These are phyloP conservation scores for Chytriomyces hyalinus DNA, from an alignment of 192 early-diverging fungal genomes.

Conservation along the genomic window DNA sequence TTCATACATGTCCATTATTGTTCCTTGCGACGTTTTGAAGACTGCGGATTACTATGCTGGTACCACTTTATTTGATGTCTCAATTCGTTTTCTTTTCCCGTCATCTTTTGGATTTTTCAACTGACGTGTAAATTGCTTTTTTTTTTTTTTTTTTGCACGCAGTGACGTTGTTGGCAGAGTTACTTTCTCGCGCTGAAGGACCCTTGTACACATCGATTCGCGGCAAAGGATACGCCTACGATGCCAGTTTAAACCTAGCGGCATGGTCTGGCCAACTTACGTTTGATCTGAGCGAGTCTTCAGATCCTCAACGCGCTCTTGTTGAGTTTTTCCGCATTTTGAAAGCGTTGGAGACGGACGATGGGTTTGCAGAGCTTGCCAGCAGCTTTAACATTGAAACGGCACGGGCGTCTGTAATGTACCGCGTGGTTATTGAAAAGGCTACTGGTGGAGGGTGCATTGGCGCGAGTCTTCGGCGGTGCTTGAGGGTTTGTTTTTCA, in stretches of 20 bases:
- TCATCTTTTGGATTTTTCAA: neutral
- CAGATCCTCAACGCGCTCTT: constrained; percentile 52
- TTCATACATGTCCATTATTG: constrained; percentile 52
- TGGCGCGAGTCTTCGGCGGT: constrained; percentile 38
- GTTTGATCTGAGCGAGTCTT: constrained; percentile 53
- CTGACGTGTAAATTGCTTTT: neutral
- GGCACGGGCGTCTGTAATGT: constrained; percentile 55
- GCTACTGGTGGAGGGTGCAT: constrained; percentile 49
- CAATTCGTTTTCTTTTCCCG: neutral
- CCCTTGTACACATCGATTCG: constrained; percentile 78
- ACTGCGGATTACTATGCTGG: constrained; percentile 56
- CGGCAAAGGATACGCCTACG: constrained; percentile 77
- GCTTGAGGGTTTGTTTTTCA: constrained; percentile 42
- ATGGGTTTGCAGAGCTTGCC: constrained; percentile 51
- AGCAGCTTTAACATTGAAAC: constrained; percentile 58
- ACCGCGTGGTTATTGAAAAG: constrained; percentile 39
- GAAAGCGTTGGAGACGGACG: constrained; percentile 44
- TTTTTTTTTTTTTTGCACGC: neutral
- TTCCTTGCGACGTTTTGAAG: constrained; percentile 60
- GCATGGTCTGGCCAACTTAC: constrained; percentile 63
- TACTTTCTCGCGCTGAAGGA: constrained; percentile 75
- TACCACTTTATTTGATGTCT: constrained; percentile 6
- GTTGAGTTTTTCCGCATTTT: constrained; percentile 54
- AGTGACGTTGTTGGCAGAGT: constrained; percentile 66
- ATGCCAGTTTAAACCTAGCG: constrained; percentile 58